Base-by-base conservation (phyloP, 768 basidiomycete genomes). In the Suillus ampliporus region DNA sequence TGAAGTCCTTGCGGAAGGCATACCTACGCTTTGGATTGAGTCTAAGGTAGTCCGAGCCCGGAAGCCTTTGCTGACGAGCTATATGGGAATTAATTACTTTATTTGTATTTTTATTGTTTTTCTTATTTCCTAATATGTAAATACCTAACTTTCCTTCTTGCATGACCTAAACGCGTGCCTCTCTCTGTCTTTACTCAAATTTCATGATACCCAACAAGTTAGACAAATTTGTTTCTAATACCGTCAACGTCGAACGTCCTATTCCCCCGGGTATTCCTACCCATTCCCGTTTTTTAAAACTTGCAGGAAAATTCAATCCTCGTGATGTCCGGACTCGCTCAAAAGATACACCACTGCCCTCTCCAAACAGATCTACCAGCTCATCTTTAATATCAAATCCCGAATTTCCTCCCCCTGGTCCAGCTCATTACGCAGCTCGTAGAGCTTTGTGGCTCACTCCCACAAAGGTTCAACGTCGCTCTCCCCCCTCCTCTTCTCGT, bases 391-490 rank as follows among this genome's bases (percentile, higher is more conserved):
- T 67, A 56, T 57, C 51, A 21, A 60, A 59, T 43, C 41, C 65
- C 13, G 57, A 66, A 10, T 76, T 90, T 37, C 89, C 89, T 19
- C 80, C 82, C 50, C 86, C 89, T 6, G 91, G 91, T 0, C 87
- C 86, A 21, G 83, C 79, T 5, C 79, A 86, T 68, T 94, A 89
- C 73, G 75, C 76, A 19, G 88, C 85, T 0, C 84, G 91, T 43
- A 81, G 89, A 54, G 78, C 79, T 6, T 76, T 88, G 37, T 94
- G 91, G 91, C 78, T 88, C 23, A 76, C 71, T 2, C 62, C 73
- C 65, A 43, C 54, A 41, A 48, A 61, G 57, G 61, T 67, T 21
- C 68, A 70, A 37, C 65, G 64, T 17, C 64, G 63, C 10, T 58
- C 68, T 5, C 58, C 74, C 0, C 65, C 71, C 19, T 81, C 80